These are phyloP conservation scores for Hemisphaericaspora subhashii DNA, from an alignment of 1,139 yeast genomes.

Conservation along the genomic window DNA sequence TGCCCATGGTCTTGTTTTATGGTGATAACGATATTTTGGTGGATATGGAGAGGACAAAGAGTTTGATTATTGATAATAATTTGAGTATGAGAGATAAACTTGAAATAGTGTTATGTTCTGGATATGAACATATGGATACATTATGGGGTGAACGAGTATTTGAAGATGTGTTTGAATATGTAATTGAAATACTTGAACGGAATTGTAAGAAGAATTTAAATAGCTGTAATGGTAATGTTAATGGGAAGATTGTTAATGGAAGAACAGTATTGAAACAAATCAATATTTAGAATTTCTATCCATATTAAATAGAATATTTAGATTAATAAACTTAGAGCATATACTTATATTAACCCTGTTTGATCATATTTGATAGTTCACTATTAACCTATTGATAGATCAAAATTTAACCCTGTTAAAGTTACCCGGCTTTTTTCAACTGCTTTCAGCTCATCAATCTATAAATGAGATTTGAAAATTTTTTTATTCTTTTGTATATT, in stretches of 20 bases:
- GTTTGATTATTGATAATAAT: constrained; percentile 26
- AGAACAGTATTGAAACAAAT: not conserved
- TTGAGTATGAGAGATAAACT: constrained; percentile 25
- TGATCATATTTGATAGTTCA: no score
- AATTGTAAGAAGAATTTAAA: not conserved
- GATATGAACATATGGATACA: constrained; percentile 40
- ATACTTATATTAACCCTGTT: no score
- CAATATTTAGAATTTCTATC: no score
- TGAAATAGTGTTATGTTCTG: constrained; percentile 23
- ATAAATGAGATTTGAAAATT: constrained; percentile 12
- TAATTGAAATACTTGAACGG: constrained; percentile 13
- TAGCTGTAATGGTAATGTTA: not conserved
- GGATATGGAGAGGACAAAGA: constrained; percentile 34
- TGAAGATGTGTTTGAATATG: constrained; percentile 26
- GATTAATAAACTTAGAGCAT: no score
- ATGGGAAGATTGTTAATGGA: not conserved
- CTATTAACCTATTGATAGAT: no score
- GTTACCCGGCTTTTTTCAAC: constrained; percentile 7
- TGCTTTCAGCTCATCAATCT: not conserved
- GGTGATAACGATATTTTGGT: constrained; percentile 45
- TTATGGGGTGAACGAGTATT: constrained; percentile 33
- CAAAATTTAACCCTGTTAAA: no score
- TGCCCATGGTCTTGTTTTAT: constrained; percentile 43
- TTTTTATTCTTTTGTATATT: constrained; percentile 18
- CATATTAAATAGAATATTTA: no score